Percentiles rank a stretch among this genome's conserved stretches.
phyloP scores from a whole-genome alignment of 129 eudicot genomes.

The Cynara cardunculus region DNA sequence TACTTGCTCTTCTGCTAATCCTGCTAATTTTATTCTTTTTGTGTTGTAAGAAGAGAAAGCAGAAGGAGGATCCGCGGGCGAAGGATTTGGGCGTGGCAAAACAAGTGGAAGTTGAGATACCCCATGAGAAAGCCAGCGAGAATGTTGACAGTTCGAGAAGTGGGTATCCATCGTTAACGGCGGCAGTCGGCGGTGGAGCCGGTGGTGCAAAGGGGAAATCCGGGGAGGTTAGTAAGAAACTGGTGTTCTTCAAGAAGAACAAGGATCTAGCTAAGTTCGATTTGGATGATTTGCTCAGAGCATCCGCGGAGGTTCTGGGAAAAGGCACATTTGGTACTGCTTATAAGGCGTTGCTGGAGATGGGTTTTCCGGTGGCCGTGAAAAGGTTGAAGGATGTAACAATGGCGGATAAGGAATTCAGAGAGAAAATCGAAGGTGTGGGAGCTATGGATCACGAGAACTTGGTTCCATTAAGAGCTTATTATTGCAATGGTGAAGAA shows the following conservation, averaged over 20 bases:
- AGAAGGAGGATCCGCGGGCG: conserved; percentile 14
- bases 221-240: conserved; percentile 40
- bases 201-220: conserved; percentile 24
- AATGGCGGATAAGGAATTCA: conserved; percentile 67
- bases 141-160: conserved; percentile 10
- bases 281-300: conserved; percentile 78
- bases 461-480: conserved; percentile 82
- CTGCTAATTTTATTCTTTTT: conserved; percentile 41
- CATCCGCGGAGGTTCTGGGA: conserved; percentile 91
- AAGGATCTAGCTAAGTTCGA: conserved; percentile 46
- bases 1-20: conserved; percentile 46
- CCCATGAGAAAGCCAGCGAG: conserved; percentile 21
- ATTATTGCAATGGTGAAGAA: conserved; percentile 64
- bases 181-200: conserved; percentile 31
- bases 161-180: conserved; percentile 16
- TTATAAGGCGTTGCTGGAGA: conserved; percentile 76
- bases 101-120: conserved; percentile 37
- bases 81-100: conserved; percentile 25
- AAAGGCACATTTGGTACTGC: conserved; percentile 94
- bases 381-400: conserved; percentile 83
- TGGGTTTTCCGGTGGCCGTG: conserved; percentile 72
- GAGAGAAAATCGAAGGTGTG: conserved; percentile 66
- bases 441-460: conserved; percentile 70
- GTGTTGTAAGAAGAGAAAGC: conserved; percentile 41
- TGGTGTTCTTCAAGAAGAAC: conserved; percentile 54